Evolutionary conservation across 2,329 filamentous ascomycete species (phyloP).

Genomic region (Beauveria sp.): DNA sequence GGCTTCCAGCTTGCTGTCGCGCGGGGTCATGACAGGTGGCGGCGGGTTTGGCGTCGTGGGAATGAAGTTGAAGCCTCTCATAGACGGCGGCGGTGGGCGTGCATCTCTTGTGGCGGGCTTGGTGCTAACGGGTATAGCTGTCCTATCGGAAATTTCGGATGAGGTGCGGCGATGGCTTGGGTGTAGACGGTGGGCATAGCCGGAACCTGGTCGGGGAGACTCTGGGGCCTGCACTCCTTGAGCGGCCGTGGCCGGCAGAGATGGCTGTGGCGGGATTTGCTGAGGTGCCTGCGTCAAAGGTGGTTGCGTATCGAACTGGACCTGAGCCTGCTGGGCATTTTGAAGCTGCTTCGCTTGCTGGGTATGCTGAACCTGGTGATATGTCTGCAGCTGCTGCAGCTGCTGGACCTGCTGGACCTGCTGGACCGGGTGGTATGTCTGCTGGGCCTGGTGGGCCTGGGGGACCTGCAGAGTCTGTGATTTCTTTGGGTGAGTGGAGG

Average conservation of each 20-base stretch:
- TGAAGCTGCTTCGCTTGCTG: constrained; percentile 4
- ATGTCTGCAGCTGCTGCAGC: constrained; percentile 7
- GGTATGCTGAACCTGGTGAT: constrained; percentile 1
- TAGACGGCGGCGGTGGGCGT: constrained; percentile 24
- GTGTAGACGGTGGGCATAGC: constrained; percentile 17
- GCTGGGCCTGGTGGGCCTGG: not conserved
- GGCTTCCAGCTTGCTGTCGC: not conserved
- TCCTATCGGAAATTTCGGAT: constrained; percentile 24
- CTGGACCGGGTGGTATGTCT: constrained; percentile 4
- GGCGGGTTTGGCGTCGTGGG: not conserved
- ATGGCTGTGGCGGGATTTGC: not conserved
- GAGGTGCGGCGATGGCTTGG: constrained; percentile 22
- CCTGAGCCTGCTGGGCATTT: not conserved
- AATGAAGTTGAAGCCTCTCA: constrained; percentile 23
- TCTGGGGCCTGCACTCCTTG: not conserved
- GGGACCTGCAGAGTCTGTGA: not conserved
- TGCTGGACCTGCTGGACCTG: constrained; percentile 1
- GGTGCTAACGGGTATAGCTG: constrained; percentile 12
- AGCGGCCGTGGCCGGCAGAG: not conserved
- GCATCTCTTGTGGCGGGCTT: constrained; percentile 14
- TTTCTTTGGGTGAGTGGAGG: not conserved
- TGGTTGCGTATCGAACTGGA: not conserved
- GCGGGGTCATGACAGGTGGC: not conserved
- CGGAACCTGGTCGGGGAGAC: not conserved
- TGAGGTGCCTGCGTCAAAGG: too few relatives aligned